phyloP scores from a whole-genome alignment of 768 basidiomycete genomes.

The Termitomyces sp. region DNA sequence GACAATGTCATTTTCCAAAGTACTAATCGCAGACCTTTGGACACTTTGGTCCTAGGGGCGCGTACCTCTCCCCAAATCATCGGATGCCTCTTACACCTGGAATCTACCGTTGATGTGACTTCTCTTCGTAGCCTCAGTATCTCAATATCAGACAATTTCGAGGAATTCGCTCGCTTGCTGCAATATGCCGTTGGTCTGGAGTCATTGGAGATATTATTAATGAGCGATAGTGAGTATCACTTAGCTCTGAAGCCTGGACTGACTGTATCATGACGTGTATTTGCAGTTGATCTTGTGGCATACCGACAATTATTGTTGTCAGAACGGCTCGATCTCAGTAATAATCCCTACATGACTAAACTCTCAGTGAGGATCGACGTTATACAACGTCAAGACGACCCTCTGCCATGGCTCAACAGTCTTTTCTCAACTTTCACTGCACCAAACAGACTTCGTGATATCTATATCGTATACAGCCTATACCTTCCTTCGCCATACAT shows the following conservation, averaged over 20 bases:
- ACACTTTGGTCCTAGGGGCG: constrained; percentile 21
- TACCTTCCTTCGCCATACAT: constrained; percentile 29
- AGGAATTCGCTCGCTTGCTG: constrained; percentile 21
- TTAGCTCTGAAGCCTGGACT: not conserved
- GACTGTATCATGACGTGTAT: not conserved
- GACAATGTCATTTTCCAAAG: not conserved
- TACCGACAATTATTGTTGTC: constrained; percentile 16
- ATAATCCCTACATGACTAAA: constrained; percentile 18
- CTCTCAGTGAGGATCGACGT: constrained; percentile 25
- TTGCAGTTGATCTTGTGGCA: constrained; percentile 15
- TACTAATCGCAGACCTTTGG: constrained; percentile 12
- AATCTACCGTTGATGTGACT: constrained; percentile 14
- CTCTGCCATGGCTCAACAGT: constrained; percentile 23
- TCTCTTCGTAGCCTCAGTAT: constrained; percentile 20
- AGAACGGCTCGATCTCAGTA: constrained; percentile 20
- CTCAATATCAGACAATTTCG: constrained; percentile 23
- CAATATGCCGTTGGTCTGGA: constrained; percentile 18
- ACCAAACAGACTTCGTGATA: constrained; percentile 14
- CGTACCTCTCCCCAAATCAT: constrained; percentile 23
- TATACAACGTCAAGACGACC: constrained; percentile 24
- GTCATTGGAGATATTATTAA: constrained; percentile 21
- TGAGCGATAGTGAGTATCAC: constrained; percentile 20
- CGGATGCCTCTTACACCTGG: constrained; percentile 19
- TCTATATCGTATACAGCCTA: constrained; percentile 21
- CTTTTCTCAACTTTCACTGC: constrained; percentile 19